A percentile compares a stretch with the other conserved stretches of the same genome.
Conservation (phyloP, 768 basidiomycete species). For the Coprinopsis marcescibilis region DNA sequence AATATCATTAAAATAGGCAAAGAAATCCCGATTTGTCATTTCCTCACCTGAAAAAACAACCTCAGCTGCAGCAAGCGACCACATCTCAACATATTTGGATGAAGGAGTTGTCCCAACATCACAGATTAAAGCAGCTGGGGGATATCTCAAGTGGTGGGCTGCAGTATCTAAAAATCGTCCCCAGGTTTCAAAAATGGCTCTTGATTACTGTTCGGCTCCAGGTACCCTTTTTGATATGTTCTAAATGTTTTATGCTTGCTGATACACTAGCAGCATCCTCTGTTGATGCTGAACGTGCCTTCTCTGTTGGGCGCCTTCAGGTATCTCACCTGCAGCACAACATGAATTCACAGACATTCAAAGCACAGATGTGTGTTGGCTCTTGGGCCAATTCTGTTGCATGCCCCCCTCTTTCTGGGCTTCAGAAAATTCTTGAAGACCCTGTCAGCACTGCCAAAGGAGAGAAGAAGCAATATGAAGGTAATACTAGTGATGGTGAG, state of each 20-base stretch:
- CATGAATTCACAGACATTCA: slow-evolving; percentile 29
- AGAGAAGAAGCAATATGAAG: no score
- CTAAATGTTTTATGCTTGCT: neutral
- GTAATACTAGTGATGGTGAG: no score
- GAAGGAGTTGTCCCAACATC: slow-evolving; percentile 8
- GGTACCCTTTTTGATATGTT: slow-evolving; percentile 12
- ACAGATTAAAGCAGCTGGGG: slow-evolving; percentile 12
- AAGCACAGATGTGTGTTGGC: slow-evolving; percentile 24
- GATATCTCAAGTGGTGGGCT: slow-evolving; percentile 18
- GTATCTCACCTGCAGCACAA: slow-evolving; percentile 28
- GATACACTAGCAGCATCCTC: slow-evolving; percentile 20
- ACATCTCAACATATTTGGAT: slow-evolving; percentile 18
- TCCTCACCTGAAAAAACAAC: neutral
- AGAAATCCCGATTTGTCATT: neutral
- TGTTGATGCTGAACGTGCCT: slow-evolving; percentile 32
- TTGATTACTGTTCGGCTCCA: slow-evolving; percentile 22
- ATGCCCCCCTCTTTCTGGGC: slow-evolving; percentile 21
- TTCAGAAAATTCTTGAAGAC: slow-evolving; percentile 11
- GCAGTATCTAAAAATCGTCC: slow-evolving; percentile 3
- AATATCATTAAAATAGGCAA: neutral
- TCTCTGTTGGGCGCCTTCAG: slow-evolving; percentile 26
- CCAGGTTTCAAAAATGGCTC: slow-evolving; percentile 19
- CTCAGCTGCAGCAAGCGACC: slow-evolving; percentile 7
- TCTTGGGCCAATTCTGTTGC: slow-evolving; percentile 25
- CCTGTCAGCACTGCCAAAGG: no score